These are phyloP conservation scores for Xylaria cubensis DNA, from an alignment of 495 filamentous ascomycete species.

Conservation along the genomic window DNA sequence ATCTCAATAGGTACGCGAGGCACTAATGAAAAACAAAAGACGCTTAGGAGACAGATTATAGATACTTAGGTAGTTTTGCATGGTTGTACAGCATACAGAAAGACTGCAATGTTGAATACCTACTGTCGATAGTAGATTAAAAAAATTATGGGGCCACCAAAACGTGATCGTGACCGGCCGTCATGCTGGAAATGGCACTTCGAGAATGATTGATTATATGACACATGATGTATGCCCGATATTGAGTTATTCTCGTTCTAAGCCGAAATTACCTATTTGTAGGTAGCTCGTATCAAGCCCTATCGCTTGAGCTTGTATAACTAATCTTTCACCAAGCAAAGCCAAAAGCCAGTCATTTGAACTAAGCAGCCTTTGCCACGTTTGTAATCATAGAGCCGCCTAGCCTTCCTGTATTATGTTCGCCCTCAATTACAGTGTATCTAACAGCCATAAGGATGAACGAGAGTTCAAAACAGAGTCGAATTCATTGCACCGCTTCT, in stretches of 20 bases:
- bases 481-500: neutral
- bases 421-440: neutral
- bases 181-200: neutral
- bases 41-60: too few species aligned
- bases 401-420: neutral
- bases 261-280: neutral
- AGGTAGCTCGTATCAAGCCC: neutral
- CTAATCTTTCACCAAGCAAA: neutral
- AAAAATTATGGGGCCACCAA: neutral
- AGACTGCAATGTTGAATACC: neutral
- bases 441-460: too few species aligned
- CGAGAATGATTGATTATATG: neutral
- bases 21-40: neutral
- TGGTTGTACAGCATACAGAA: neutral
- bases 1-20: neutral
- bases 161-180: neutral
- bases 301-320: neutral
- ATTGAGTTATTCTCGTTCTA: neutral
- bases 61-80: neutral
- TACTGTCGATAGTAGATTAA: neutral
- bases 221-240: neutral
- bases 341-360: neutral
- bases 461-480: neutral
- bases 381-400: neutral
- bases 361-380: neutral